Evolutionary conservation across 2,329 filamentous ascomycete genomes (phyloP).

Genomic region (Tolypocladium paradoxum): DNA sequence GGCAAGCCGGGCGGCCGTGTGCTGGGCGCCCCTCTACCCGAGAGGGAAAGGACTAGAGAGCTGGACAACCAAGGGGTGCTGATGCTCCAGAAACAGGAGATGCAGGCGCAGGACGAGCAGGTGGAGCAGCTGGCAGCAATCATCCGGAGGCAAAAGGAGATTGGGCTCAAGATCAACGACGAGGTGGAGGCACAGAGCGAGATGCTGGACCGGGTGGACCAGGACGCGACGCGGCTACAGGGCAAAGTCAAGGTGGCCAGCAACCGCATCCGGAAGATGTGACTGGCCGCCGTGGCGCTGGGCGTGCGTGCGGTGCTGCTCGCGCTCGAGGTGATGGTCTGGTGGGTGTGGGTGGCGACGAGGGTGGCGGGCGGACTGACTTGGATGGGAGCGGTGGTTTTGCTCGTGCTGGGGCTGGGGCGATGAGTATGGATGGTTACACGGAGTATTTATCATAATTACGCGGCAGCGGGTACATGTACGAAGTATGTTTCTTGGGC

Average conservation of each 20-base stretch:
- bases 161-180: slow-evolving; percentile 65
- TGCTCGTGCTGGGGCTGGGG: slow-evolving; percentile 12
- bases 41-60: slow-evolving; percentile 68
- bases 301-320: slow-evolving; percentile 17
- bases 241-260: slow-evolving; percentile 67
- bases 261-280: slow-evolving; percentile 58
- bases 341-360: slow-evolving; percentile 18
- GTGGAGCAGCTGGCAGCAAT: slow-evolving; percentile 58
- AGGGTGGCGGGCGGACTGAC: slow-evolving; percentile 12
- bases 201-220: slow-evolving; percentile 56
- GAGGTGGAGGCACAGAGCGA: slow-evolving; percentile 63
- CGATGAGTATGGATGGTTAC: neutral
- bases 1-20: slow-evolving; percentile 47
- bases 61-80: slow-evolving; percentile 66
- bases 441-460: neutral
- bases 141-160: slow-evolving; percentile 63
- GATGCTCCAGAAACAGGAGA: slow-evolving; percentile 62
- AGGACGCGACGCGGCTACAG: slow-evolving; percentile 54
- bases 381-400: slow-evolving; percentile 17
- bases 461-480: neutral
- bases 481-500: neutral
- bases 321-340: slow-evolving; percentile 17
- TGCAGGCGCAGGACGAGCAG: slow-evolving; percentile 64
- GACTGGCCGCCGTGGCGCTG: slow-evolving; percentile 20
- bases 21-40: slow-evolving; percentile 59